Evolutionary conservation across 352 stramenopile genomes (phyloP), one percentile per base, ranked within the genome.

Genomic region (Pythium myriotylum): DNA sequence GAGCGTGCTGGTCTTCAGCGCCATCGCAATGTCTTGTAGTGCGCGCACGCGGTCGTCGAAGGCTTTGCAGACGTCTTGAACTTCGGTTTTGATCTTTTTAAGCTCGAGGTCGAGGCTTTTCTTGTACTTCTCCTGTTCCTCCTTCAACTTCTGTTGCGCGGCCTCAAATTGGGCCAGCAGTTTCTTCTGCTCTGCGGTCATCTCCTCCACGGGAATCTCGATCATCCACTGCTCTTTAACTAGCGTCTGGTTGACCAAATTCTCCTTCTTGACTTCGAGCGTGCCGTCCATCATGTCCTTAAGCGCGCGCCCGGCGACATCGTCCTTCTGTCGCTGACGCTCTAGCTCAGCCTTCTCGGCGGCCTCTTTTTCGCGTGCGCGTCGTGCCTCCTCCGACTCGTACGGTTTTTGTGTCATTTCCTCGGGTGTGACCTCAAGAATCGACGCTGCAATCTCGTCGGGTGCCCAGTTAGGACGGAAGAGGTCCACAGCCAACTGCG

Each of bases 261-360:
- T 76, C 20, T 97, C 89, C 53, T 94, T 96, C 57, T 94, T 95
- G 2, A 82, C 78, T 56, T 98, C 92, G 10, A 98, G 73, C 27
- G 92, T 98, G 23, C 92, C 93, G 66, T 97, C 75, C 93, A 98
- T 98, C 93, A 98, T 98, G 54, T 97, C 91, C 0, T 80, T 57
- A 4, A 97, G 66, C 6, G 88, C 91, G 2, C 91, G 88, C 0
- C 79, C 79, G 0, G 80, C 76, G 4, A 91, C 83, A 58, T 97
- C 86, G 65, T 97, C 91, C 37, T 92, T 89, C 27, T 92, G 78
- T 1, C 79, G 86, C 51, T 83, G 70, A 0, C 61, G 55, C 41
- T 86, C 76, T 1, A 79, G 58, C 27, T 70, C 74, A 9, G 64
- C 50, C 3, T 49, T 53, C 35, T 83, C 77, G 10, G 54, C 65